Conservation (phyloP, 495 filamentous ascomycete genomes). For the Talaromyces borbonicus region DNA sequence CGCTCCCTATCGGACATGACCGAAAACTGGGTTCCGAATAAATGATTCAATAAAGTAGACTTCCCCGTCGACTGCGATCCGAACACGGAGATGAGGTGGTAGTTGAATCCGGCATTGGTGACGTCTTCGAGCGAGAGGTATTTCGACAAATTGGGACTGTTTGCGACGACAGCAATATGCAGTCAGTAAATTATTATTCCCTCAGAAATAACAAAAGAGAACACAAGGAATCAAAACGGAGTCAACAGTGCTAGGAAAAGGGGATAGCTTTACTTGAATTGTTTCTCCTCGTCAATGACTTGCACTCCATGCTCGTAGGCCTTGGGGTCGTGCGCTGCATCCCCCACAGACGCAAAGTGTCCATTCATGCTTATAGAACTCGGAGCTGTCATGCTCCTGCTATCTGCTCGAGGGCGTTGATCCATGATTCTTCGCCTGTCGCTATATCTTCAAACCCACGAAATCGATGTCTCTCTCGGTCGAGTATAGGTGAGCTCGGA, state of each 20-base stretch:
- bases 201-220: too few species aligned
- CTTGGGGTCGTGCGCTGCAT: constrained; percentile 49
- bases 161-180: background rate
- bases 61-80: constrained; percentile 98
- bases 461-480: background rate
- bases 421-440: background rate
- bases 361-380: constrained; percentile 68
- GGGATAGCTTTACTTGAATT: constrained; percentile 77
- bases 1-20: constrained; percentile 91
- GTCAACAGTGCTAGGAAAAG: too few species aligned
- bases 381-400: constrained; percentile 40
- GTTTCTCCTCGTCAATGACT: constrained; percentile 90
- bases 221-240: too few species aligned
- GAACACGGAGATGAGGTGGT: constrained; percentile 97
- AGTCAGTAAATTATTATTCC: background rate
- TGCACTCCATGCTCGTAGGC: constrained; percentile 87
- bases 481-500: background rate
- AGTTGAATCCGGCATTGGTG: constrained; percentile 87
- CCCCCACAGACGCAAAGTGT: constrained; percentile 75
- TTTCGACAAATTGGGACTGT: constrained; percentile 64
- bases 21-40: constrained; percentile 92
- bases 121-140: constrained; percentile 75
- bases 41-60: constrained; percentile 89
- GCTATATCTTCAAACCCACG: background rate
- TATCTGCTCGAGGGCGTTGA: constrained; percentile 20